Conservation (phyloP, 2,329 filamentous ascomycete genomes). For the Fusarium pseudocircinatum region DNA sequence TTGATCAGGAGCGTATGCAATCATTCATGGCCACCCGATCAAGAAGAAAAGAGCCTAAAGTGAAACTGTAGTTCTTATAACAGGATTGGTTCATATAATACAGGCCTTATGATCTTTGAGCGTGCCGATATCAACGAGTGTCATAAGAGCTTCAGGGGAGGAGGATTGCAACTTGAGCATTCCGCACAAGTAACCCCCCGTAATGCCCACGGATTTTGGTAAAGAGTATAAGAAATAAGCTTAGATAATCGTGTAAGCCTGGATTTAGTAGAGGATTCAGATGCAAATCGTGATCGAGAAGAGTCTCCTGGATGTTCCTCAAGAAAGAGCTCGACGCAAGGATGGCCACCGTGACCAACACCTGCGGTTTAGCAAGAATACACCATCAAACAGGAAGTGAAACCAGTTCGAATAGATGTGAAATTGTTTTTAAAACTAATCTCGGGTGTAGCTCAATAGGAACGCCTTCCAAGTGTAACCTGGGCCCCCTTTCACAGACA, state of each 20-base stretch:
- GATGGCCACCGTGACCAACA: not conserved
- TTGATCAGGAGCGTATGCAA: not conserved
- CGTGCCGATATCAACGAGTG: not conserved
- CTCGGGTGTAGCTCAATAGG: too few species aligned
- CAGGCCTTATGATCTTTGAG: not conserved
- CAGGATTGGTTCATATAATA: too few species aligned
- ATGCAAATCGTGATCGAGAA: not conserved
- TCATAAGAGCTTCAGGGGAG: not conserved
- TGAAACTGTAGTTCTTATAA: fast-evolving
- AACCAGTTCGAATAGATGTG: too few species aligned
- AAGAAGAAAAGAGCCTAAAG: fast-evolving
- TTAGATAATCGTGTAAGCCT: fast-evolving
- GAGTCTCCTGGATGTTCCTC: not conserved
- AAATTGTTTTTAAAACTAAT: too few species aligned
- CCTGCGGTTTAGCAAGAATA: not conserved
- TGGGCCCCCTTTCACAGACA: not conserved
- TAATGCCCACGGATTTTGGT: not conserved
- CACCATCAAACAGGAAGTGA: too few species aligned
- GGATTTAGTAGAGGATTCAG: too few species aligned
- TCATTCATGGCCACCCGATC: not conserved
- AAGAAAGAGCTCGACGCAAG: not conserved
- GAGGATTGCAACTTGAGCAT: not conserved
- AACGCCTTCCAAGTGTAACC: not conserved
- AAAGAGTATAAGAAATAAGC: too few species aligned
- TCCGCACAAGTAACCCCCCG: not conserved